Evolutionary conservation across 371 early-diverging fungal genomes (phyloP).

Genomic region (Mortierella sp.): DNA sequence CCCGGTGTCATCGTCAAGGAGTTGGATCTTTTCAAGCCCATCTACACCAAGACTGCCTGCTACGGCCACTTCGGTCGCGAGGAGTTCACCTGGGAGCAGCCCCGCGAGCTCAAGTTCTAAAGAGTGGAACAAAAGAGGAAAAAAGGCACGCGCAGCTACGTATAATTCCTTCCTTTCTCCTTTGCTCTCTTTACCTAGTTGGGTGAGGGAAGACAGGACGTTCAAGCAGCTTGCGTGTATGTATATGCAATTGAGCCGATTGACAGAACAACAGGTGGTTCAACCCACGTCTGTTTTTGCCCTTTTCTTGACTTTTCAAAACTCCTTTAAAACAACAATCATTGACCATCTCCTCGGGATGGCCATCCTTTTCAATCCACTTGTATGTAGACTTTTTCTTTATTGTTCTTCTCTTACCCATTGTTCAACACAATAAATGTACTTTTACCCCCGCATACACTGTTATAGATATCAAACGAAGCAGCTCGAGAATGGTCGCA

Average conservation of each 20-base stretch:
- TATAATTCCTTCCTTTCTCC: not conserved
- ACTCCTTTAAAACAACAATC: constrained; percentile 4
- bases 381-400: constrained; percentile 48
- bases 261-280: constrained; percentile 46
- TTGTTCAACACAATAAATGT: constrained; percentile 57
- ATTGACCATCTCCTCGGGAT: not conserved
- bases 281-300: constrained; percentile 45
- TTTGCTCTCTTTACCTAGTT: not conserved
- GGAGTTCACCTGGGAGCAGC: constrained; percentile 97
- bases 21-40: constrained; percentile 97
- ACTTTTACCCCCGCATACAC: constrained; percentile 35
- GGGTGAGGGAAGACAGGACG: not conserved
- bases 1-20: constrained; percentile 98
- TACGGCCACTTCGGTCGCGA: constrained; percentile 99
- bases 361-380: constrained; percentile 6
- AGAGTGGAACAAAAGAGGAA: constrained; percentile 30
- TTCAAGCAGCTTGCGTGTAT: constrained; percentile 6
- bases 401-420: constrained; percentile 27
- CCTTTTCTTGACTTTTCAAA: constrained; percentile 18
- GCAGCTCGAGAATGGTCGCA: too few species aligned
- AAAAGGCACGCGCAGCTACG: constrained; percentile 25
- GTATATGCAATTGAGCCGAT: constrained; percentile 32
- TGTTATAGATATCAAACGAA: not conserved
- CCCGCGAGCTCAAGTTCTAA: constrained; percentile 89
- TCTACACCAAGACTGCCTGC: constrained; percentile 96